These are phyloP conservation scores for Liriodendron chinense DNA, from an alignment of 164 flowering plant species.

Conservation along the genomic window DNA sequence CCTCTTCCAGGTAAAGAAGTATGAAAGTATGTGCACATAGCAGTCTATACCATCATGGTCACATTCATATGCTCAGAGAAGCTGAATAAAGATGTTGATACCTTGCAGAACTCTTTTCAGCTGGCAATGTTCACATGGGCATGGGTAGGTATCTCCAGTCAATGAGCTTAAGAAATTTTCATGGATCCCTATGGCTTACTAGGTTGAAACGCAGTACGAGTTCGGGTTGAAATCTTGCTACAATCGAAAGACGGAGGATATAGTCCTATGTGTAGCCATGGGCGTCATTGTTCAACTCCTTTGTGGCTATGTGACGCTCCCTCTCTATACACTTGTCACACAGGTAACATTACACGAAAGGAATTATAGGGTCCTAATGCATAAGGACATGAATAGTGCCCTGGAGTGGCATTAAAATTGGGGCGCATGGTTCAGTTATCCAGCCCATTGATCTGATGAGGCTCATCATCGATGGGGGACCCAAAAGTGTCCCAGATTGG, in stretches of 20 bases:
- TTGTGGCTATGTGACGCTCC: constrained; percentile 69
- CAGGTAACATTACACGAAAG: constrained; percentile 36
- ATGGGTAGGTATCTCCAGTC: constrained; percentile 40
- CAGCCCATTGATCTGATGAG: not conserved
- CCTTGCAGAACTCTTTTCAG: constrained; percentile 73
- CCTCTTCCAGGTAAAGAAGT: constrained; percentile 49
- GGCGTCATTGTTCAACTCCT: constrained; percentile 58
- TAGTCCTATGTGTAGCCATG: constrained; percentile 41
- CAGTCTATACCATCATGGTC: not conserved
- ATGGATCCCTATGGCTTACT: constrained; percentile 5
- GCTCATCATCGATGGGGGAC: not conserved
- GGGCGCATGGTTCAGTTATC: not conserved
- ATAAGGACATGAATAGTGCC: not conserved
- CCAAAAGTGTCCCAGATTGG: not conserved
- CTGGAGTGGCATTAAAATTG: not conserved
- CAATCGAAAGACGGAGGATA: constrained; percentile 42
- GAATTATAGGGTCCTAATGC: not conserved
- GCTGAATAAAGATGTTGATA: constrained; percentile 3
- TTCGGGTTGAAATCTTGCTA: constrained; percentile 62
- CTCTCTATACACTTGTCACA: constrained; percentile 66
- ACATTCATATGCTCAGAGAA: not conserved
- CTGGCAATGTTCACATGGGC: constrained; percentile 67
- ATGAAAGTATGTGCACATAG: not conserved
- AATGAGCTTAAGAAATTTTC: constrained; percentile 3
- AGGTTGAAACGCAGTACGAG: constrained; percentile 41